A percentile compares a stretch with the other conserved stretches of the same genome.
These are phyloP conservation scores for Polytrichum commune DNA, from an alignment of 225 moss, liverwort and hornwort genomes.

Conservation along the genomic window DNA sequence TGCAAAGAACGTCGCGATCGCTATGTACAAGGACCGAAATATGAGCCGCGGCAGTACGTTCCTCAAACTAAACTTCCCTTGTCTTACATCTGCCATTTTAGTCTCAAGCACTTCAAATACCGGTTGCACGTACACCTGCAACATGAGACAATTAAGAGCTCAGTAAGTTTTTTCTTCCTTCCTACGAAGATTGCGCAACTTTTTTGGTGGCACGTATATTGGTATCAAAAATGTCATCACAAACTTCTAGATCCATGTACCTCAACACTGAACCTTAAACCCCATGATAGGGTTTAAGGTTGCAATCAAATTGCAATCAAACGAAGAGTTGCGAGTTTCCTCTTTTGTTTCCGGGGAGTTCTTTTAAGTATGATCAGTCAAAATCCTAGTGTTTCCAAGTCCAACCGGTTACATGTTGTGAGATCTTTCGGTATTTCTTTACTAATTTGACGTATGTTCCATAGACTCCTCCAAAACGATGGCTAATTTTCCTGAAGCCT, in stretches of 20 bases:
- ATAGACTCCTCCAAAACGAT: no score
- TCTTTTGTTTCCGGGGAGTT: no score
- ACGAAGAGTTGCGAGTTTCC: no score
- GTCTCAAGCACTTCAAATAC: constrained; percentile 48
- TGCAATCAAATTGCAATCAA: no score
- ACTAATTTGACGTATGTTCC: no score
- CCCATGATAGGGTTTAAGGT: no score
- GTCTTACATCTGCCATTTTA: constrained; percentile 29
- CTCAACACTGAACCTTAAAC: neutral
- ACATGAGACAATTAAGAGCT: neutral
- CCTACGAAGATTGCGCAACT: neutral
- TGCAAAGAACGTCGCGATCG: constrained; percentile 36
- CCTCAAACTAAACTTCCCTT: constrained; percentile 32
- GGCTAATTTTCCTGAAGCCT: no score
- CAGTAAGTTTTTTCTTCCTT: neutral
- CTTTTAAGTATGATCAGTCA: no score
- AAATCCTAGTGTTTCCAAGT: no score
- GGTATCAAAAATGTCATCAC: neutral
- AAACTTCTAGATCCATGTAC: neutral
- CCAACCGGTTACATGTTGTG: no score
- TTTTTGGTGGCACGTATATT: neutral
- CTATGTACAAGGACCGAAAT: constrained; percentile 40
- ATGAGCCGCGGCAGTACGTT: constrained; percentile 44
- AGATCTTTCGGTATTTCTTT: no score
- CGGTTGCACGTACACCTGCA: constrained; percentile 60